These are phyloP conservation scores for Suillus decipiens DNA, from an alignment of 768 basidiomycete species.

Conservation along the genomic window DNA sequence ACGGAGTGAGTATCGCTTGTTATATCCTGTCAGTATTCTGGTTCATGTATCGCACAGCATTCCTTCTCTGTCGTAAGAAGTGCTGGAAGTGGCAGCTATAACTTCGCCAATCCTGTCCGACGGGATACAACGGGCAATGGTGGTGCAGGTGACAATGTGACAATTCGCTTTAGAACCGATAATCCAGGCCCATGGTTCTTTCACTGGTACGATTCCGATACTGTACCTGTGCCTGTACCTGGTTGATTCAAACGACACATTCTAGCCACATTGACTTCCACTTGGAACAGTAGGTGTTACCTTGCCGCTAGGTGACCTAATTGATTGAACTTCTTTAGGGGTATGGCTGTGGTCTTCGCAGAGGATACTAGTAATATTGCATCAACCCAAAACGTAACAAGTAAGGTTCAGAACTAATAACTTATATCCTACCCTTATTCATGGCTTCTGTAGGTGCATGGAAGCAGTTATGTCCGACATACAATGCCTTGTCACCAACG, in stretches of 20 bases:
- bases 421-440: not conserved
- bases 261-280: conserved; percentile 41
- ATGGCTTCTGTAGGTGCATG: conserved; percentile 5
- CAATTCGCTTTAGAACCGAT: conserved; percentile 65
- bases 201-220: conserved; percentile 31
- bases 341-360: conserved; percentile 42
- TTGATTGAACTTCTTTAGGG: conserved; percentile 41
- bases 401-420: conserved; percentile 15
- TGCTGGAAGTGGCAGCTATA: conserved; percentile 36
- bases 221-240: not conserved
- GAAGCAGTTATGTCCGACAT: conserved; percentile 8
- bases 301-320: not conserved
- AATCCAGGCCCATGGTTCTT: conserved; percentile 65
- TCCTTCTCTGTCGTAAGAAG: conserved; percentile 43
- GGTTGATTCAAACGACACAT: not conserved
- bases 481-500: conserved; percentile 6
- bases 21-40: not conserved
- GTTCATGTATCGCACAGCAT: conserved; percentile 30
- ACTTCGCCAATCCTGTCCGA: conserved; percentile 49
- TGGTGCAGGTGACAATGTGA: conserved; percentile 39
- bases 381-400: conserved; percentile 16
- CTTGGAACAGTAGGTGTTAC: conserved; percentile 29
- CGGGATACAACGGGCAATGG: conserved; percentile 49
- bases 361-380: conserved; percentile 33
- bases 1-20: conserved; percentile 18